phyloP scores from a whole-genome alignment of 495 filamentous ascomycete species.

The Apiosordaria backusii region DNA sequence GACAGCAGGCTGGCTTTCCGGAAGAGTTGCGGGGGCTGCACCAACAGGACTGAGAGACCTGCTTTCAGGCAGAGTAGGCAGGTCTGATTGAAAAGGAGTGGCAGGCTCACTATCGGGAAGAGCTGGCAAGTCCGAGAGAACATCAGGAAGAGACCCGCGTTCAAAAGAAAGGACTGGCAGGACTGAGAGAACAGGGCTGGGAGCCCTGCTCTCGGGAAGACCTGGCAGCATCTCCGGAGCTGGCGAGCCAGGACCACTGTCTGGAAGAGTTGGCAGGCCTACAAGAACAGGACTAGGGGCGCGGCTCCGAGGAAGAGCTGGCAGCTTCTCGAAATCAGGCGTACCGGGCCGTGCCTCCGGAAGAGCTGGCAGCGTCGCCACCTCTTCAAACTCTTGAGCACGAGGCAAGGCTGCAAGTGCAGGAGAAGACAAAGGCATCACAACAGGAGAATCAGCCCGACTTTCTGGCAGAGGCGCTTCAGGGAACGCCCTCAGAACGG shows the following conservation, averaged over 20 bases:
- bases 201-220: neutral
- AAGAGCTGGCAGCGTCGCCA: neutral
- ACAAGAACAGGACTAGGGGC: neutral
- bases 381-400: neutral
- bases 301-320: neutral
- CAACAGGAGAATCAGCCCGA: neutral
- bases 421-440: neutral
- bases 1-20: neutral
- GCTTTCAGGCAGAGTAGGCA: slow-evolving; percentile 6
- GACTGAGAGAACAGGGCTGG: neutral
- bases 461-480: slow-evolving; percentile 6
- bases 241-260: neutral
- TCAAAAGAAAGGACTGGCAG: neutral
- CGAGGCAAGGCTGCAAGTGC: neutral
- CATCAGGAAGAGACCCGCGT: neutral
- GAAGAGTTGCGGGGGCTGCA: neutral
- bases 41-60: neutral
- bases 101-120: neutral
- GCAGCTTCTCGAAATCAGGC: neutral
- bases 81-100: neutral
- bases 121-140: neutral
- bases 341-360: neutral
- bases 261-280: neutral
- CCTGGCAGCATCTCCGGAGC: neutral
- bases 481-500: neutral